Evolutionary conservation across 2,329 filamentous ascomycete species (phyloP).

Genomic region (Diaporthe aspalathi): DNA sequence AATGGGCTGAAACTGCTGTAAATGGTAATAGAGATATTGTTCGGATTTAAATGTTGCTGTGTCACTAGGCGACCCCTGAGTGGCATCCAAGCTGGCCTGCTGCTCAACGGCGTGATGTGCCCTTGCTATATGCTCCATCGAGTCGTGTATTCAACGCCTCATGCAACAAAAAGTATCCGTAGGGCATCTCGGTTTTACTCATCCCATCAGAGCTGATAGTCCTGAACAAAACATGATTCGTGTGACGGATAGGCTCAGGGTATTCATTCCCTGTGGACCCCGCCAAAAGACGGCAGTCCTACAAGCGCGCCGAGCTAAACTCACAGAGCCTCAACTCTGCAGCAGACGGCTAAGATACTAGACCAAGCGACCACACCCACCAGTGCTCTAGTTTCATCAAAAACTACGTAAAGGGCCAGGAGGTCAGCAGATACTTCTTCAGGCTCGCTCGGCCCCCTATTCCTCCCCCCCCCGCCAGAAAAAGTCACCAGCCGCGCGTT

Average conservation of each 20-base stretch:
- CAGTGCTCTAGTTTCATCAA: too few species aligned
- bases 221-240: not conserved
- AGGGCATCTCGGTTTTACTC: not conserved
- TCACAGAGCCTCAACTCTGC: not conserved
- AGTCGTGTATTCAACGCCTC: not conserved
- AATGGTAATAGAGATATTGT: conserved; percentile 24
- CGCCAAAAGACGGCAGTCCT: not conserved
- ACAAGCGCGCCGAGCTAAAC: not conserved
- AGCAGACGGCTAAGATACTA: not conserved
- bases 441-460: not conserved
- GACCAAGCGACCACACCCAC: not conserved
- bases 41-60: not conserved
- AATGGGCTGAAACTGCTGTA: not conserved
- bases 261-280: not conserved
- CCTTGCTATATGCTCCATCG: not conserved
- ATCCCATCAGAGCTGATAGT: too few species aligned
- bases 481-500: too few species aligned
- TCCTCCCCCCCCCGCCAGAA: not conserved
- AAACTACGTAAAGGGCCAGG: too few species aligned
- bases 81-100: too few species aligned
- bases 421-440: not conserved
- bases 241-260: not conserved
- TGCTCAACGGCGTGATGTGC: not conserved
- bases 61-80: too few species aligned
- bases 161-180: not conserved